Evolutionary conservation across 1,284 basidiomycete species (phyloP).

Genomic region (Ganoderma multipileum): DNA sequence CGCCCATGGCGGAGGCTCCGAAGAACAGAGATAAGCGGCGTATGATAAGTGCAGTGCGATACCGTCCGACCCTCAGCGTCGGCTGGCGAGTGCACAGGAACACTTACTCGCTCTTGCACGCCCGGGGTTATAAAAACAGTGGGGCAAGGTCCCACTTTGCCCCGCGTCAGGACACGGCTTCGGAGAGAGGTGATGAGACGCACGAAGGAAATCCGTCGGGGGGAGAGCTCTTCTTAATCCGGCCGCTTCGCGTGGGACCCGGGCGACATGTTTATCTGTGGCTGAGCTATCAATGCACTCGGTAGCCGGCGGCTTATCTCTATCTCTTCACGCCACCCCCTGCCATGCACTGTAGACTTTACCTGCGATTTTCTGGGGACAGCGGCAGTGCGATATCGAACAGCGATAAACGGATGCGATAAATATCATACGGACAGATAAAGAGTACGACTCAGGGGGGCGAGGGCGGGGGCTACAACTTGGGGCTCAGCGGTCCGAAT

Average conservation of each 20-base stretch:
- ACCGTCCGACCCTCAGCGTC: neutral
- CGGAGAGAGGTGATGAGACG: neutral
- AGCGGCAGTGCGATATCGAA: neutral
- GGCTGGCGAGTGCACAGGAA: neutral
- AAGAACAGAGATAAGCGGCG: neutral
- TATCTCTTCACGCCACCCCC: neutral
- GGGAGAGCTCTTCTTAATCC: neutral
- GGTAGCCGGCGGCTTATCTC: neutral
- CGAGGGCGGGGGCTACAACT: slow-evolving; percentile 21
- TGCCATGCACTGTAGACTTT: too few species aligned
- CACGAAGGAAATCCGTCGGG: neutral
- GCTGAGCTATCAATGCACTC: neutral
- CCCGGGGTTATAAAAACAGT: neutral
- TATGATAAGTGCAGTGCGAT: neutral
- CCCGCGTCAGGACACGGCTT: neutral
- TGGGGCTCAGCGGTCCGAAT: slow-evolving; percentile 31
- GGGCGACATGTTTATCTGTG: neutral
- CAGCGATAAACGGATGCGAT: too few species aligned
- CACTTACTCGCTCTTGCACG: neutral
- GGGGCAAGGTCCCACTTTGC: neutral
- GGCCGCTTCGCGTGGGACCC: neutral
- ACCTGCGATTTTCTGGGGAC: too few species aligned
- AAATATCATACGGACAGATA: neutral
- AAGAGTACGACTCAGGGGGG: too few species aligned
- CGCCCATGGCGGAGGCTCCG: neutral